Conservation (phyloP, 176 grass and related monocot species). For the Sorghum bicolor region Sorghum_bicolor_NCBIv3 NC_012870.2:76123001-76123500, state of each 20-base stretch:
- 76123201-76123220: conserved; percentile 81
- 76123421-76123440: conserved; percentile 62
- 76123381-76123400: conserved; percentile 78
- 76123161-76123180: conserved; percentile 75
- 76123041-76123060: conserved; percentile 70
- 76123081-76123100: conserved; percentile 42
- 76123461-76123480: conserved; percentile 59
- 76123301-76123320: conserved; percentile 60
- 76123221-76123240: conserved; percentile 79
- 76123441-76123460: conserved; percentile 72
- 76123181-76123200: conserved; percentile 59
- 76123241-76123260: conserved; percentile 65
- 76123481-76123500: conserved; percentile 78
- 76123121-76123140: conserved; percentile 68
- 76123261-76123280: conserved; percentile 78
- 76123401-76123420: conserved; percentile 72
- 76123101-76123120: conserved; percentile 49
- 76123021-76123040: conserved; percentile 75
- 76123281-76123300: conserved; percentile 70
- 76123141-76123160: conserved; percentile 88
- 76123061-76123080: conserved; percentile 66
- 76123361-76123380: conserved; percentile 73
- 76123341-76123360: conserved; percentile 60
- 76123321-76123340: conserved; percentile 92
- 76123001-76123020: conserved; percentile 82